Evolutionary conservation across 306 rosid genomes (phyloP).

Genomic region (Boehmeria nivea): DNA sequence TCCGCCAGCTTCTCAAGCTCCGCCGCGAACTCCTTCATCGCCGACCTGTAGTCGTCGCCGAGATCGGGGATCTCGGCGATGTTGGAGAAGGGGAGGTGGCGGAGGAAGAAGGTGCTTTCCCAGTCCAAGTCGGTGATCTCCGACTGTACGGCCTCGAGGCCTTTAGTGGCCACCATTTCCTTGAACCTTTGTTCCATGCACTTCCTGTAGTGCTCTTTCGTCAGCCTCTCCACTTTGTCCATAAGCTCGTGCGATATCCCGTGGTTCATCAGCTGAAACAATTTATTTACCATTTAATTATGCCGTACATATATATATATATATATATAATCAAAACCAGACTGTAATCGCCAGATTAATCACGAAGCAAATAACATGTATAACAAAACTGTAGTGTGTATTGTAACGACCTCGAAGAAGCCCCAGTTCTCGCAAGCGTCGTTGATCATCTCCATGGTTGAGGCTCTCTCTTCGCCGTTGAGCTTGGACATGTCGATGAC

Average conservation of each 20-base stretch:
- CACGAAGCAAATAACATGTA: too few relatives aligned
- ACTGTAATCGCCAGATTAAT: too few relatives aligned
- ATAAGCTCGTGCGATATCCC: slow-evolving; percentile 68
- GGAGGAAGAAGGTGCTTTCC: slow-evolving; percentile 91
- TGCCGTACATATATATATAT: too few relatives aligned
- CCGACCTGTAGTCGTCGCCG: slow-evolving; percentile 53
- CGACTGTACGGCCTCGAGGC: slow-evolving; percentile 49
- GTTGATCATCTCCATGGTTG: slow-evolving; percentile 58
- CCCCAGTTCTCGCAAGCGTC: slow-evolving; percentile 99
- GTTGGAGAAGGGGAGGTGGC: slow-evolving; percentile 81
- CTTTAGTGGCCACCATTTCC: slow-evolving; percentile 69
- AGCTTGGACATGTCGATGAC: slow-evolving; percentile 71
- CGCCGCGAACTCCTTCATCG: slow-evolving; percentile 64
- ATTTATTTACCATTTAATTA: too few relatives aligned
- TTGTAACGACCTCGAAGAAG: slow-evolving; percentile 69
- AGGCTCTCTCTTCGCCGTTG: slow-evolving; percentile 49
- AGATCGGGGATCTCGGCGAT: slow-evolving; percentile 68
- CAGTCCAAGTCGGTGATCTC: slow-evolving; percentile 74
- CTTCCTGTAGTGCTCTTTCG: slow-evolving; percentile 86
- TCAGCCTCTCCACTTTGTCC: slow-evolving; percentile 77
- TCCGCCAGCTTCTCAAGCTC: slow-evolving; percentile 78
- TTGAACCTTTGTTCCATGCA: slow-evolving; percentile 78
- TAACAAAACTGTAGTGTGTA: too few relatives aligned
- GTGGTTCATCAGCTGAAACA: slow-evolving; percentile 74
- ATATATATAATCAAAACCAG: too few relatives aligned